Evolutionary conservation across 352 stramenopile species (phyloP), one percentile per base, ranked within the genome.

Genomic region (Pythium biforme): DNA sequence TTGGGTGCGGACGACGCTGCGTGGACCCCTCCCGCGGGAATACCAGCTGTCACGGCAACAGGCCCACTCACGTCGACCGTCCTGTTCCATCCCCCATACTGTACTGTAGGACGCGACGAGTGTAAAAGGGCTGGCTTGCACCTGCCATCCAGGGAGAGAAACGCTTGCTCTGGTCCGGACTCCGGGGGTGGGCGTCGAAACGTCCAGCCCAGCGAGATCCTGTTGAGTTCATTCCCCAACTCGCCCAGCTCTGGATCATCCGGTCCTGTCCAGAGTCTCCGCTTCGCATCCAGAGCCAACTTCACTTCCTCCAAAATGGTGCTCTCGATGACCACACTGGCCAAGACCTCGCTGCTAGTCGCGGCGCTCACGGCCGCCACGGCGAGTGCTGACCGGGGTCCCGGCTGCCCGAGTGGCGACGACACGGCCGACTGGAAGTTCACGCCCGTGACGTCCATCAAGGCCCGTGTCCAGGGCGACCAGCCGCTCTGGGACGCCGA

Each of bases 391-490:
- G 33, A 33, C 50, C 29, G 4, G 4, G 29, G 29, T 33, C 15
- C 5, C 34, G 27, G 26, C 47, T 34, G 47, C 47, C 29, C n/a
- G 23, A 23, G 23, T 8, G 52, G 26, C 23, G 34, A 50, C 22
- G 27, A 50, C 23, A 4, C 22, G 6, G 19, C 66, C 6, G 26
- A 46, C 34, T 67, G 60, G 60, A 37, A 23, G 8, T 67, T 67
- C 52, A 47, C 29, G 50, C 60, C 64, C 9, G 74, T 83, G 34
- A 55, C 58, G 7, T 62, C 61, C 8, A 64, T 83, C 59, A 62
- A 75, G 37, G 72, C 54, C 17, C 75, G 75, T 20, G 75, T 79
- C 14, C 66, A 83, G 63, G 51, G 49, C 14, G 66, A 74, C 26
- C 39, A 62, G 20, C 74, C 74, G 4, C 45, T 68, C n/a, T 75